Base-by-base conservation (phyloP, 2,329 filamentous ascomycete species). In the Botrytis tulipae region DNA sequence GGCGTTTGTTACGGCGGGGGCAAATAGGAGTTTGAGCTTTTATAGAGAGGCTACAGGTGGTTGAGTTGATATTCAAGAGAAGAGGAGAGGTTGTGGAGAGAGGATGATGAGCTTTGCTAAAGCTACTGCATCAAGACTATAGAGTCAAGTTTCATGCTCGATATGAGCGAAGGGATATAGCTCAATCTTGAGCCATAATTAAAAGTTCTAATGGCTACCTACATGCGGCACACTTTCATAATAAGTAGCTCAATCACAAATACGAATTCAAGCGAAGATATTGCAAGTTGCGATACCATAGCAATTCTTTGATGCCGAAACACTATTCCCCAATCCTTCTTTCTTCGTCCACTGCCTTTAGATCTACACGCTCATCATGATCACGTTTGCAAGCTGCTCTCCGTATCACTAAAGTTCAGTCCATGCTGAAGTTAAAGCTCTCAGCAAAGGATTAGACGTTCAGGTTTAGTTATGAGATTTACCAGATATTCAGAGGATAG, bases 21-120 rank as follows among this genome's bases (percentile, higher is more conserved):
- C 91, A 46, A 93, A 92, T 81, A 85, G 89, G 79, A 93, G 90
- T 81, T 86, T 97, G 76, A 89, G 90, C 1, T 94, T 97, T 82
- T 97, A 97, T 81, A 86, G 94, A 60, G 94, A 97, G 84, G 94
- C 94, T 68, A 94, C 91, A 32, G 92, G 92, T 48, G 80, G 80
- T 62, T 82, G 40, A 68, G 20, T 35, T 60, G 32, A 4, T 8
- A 35, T 25, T n/a, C 40, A 6, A n/a, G 10, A 10, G 22, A 10
- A 3, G 9, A n/a, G 20, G 16, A 29, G 25, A 18, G 8, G 16
- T 1, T 18, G 16, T 18, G 18, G 32, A 5, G 16, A 42, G 44
- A 46, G 32, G n/a, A 37, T 18, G 14, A 9, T 29, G 14, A 57
- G 66, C 48, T 68, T 68, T 68, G 18, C 35, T 32, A 32, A 10